Conservation (phyloP, 1,284 basidiomycete genomes). For the Malassezia restricta region DNA sequence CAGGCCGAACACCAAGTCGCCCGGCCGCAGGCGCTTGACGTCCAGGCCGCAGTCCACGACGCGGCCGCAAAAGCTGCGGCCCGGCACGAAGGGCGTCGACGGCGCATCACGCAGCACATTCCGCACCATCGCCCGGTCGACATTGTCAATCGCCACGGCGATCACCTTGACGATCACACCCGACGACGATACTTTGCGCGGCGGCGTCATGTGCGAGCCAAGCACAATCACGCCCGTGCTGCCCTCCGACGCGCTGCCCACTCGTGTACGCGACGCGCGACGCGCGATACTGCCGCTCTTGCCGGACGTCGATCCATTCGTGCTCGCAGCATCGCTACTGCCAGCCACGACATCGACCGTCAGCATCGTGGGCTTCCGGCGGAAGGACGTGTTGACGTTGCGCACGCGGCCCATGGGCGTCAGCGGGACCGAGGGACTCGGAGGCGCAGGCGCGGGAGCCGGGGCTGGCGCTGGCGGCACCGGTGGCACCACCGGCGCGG, state of each 20-base stretch:
- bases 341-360: constrained; percentile 32
- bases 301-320: constrained; percentile 2
- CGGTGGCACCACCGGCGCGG: too few relatives aligned
- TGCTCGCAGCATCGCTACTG: constrained; percentile 13
- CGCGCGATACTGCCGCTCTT: constrained; percentile 16
- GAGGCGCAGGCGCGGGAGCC: too few relatives aligned
- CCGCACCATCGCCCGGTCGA: constrained; percentile 39
- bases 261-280: not conserved
- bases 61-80: constrained; percentile 47
- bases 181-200: constrained; percentile 43
- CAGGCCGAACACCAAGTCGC: constrained; percentile 48
- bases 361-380: constrained; percentile 38
- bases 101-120: constrained; percentile 41
- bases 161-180: constrained; percentile 47
- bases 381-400: constrained; percentile 29
- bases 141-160: constrained; percentile 46
- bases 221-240: constrained; percentile 24
- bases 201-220: constrained; percentile 40
- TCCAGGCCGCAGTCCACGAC: constrained; percentile 47
- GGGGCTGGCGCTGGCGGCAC: too few relatives aligned
- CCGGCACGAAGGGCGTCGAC: constrained; percentile 47
- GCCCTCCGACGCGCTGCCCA: constrained; percentile 1
- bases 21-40: constrained; percentile 44
- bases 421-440: too few relatives aligned
- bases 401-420: constrained; percentile 1